Evolutionary conservation across 805 yeast genomes (phyloP).

Genomic region (Myxozyma melibiosi): DNA sequence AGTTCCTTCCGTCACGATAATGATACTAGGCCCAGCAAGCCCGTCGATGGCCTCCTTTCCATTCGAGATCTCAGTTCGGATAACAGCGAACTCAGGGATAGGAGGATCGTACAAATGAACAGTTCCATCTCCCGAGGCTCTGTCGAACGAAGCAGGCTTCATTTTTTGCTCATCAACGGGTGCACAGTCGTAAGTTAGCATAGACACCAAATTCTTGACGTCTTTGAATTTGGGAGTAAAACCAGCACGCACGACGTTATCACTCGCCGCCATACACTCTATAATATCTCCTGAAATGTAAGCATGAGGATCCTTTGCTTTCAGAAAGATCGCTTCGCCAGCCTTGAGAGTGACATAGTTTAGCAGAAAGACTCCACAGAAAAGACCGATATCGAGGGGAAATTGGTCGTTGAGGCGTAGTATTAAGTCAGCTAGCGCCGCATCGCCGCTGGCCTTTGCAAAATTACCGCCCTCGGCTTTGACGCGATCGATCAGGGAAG

Average conservation of each 20-base stretch:
- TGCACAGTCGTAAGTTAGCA: conserved; percentile 87
- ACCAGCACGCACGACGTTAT: conserved; percentile 97
- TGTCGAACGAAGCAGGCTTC: conserved; percentile 59
- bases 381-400: conserved; percentile 90
- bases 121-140: conserved; percentile 43
- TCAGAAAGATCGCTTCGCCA: conserved; percentile 96
- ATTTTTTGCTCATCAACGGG: conserved; percentile 93
- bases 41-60: conserved; percentile 57
- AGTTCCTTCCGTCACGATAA: conserved; percentile 78
- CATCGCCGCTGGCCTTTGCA: conserved; percentile 47
- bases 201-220: conserved; percentile 81
- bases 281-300: conserved; percentile 96
- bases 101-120: conserved; percentile 83
- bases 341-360: conserved; percentile 80
- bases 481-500: conserved; percentile 68
- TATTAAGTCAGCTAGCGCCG: conserved; percentile 69
- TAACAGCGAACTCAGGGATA: conserved; percentile 92
- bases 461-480: conserved; percentile 59
- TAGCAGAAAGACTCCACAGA: conserved; percentile 91
- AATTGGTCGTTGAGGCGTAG: conserved; percentile 81
- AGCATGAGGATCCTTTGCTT: conserved; percentile 98
- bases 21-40: conserved; percentile 83
- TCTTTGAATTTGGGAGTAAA: conserved; percentile 99
- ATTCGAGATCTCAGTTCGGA: conserved; percentile 68
- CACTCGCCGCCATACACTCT: conserved; percentile 99